Percentiles rank a stretch among this genome's conserved stretches.
Evolutionary conservation across 169 alveolate genomes (phyloP).

Genomic region (Plasmodium blacklocki): DNA sequence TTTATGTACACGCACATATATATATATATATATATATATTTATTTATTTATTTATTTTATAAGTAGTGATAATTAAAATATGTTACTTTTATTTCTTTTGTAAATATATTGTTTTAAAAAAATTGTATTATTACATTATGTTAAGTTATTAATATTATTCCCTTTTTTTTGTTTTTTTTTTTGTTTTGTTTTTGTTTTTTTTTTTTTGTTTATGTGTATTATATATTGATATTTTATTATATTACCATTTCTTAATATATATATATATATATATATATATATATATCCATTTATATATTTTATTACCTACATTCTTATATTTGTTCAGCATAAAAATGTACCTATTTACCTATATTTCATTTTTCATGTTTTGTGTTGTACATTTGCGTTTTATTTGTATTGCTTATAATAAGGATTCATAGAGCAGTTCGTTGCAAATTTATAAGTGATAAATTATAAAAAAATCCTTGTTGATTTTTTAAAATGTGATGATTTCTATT

Average conservation of each 20-base stretch:
- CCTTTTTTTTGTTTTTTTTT: not conserved
- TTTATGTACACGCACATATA: not conserved
- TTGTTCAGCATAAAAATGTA: not conserved
- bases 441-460: conserved; percentile 48
- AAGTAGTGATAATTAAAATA: not conserved
- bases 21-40: not conserved
- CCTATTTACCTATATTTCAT: not conserved
- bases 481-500: conserved; percentile 24
- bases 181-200: not conserved
- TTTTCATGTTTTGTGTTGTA: not conserved
- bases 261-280: conserved; percentile 8
- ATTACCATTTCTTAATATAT: not conserved
- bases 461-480: not conserved
- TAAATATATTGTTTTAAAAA: not conserved
- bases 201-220: not conserved
- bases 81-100: not conserved
- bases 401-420: conserved; percentile 51
- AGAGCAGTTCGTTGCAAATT: conserved; percentile 74
- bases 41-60: not conserved
- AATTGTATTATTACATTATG: too few species aligned
- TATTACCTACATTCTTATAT: not conserved
- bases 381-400: conserved; percentile 3
- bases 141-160: too few species aligned
- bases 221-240: not conserved
- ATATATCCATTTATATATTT: not conserved